Base-by-base conservation (phyloP, 306 rosid genomes). In the Ziziphus jujuba region DNA sequence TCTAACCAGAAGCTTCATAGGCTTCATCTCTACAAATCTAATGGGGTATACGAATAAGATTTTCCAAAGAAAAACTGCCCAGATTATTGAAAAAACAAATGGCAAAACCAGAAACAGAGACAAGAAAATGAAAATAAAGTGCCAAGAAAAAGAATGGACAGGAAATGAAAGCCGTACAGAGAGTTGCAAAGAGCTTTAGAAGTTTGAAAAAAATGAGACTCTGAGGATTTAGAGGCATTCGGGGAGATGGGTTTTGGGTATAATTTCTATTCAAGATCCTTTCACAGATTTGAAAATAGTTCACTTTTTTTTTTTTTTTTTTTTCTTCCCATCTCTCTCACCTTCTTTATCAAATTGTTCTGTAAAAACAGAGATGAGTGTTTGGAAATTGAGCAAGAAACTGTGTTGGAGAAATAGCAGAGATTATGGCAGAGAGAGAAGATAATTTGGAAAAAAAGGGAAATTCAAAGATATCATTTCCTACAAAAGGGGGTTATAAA, bases 31-130 rank as follows among this genome's bases (percentile, higher is more conserved):
- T 14, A 66, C 12, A 53, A 66, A 21, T 53, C 36, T 35, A 52
- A 35, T 19, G 44, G 63, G 63, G 34, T 48, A 17, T 34, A 35
- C 21, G 22, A 72, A 43, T 1, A 72, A 11, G 38, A 56, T 51
- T 49, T 64, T 69, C 33, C 33, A 69, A 40, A 69, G 22, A 44
- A 21, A 31, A 12, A 68, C 20, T 28, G 72, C 64, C 72, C 72
- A 68, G 12, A 57, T 9, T 7, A 21, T 19, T 6, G 70, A 14
- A 33, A 15, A 28, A 63, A 44, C 59, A 21, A 69, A 24, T 0
- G 70, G 66, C 5, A 62, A 44, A 11, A 43, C 5, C 44, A 72
- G 38, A 25, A 71, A 34, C 38, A 69, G 25, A 15, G 72, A 66
- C 7, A 71, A 20, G 9, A 65, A 63, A 49, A 71, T 23, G 19